Percentiles rank a stretch among this genome's conserved stretches.
Evolutionary conservation across 129 eudicot genomes (phyloP).

Genomic region (Centrapalus pauciflorus): DNA sequence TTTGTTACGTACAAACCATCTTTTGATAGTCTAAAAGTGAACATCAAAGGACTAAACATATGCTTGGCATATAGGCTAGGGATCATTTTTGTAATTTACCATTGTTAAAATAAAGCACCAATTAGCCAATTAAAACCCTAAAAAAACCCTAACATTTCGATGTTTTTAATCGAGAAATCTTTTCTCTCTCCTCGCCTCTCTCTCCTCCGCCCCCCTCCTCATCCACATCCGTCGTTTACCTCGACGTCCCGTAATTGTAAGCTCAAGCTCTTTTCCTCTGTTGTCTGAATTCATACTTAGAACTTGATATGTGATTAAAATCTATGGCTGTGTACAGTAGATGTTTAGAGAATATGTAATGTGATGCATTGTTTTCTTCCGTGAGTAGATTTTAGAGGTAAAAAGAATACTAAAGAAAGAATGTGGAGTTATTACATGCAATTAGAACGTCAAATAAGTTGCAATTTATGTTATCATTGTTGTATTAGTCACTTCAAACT

Average conservation of each 20-base stretch:
- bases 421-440: constrained; percentile 10
- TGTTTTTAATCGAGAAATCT: constrained; percentile 29
- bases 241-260: constrained; percentile 22
- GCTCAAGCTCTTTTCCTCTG: background rate
- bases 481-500: background rate
- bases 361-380: constrained; percentile 1
- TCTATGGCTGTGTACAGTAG: background rate
- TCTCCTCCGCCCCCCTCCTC: constrained; percentile 30
- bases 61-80: background rate
- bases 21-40: too few species aligned
- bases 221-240: constrained; percentile 3
- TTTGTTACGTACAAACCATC: too few species aligned
- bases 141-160: constrained; percentile 19
- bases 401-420: background rate
- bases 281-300: background rate
- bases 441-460: background rate
- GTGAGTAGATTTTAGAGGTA: background rate
- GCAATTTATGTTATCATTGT: background rate
- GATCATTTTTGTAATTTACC: constrained; percentile 4
- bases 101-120: constrained; percentile 1
- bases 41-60: background rate
- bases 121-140: constrained; percentile 21
- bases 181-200: constrained; percentile 26
- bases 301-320: background rate
- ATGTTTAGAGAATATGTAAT: background rate